These are phyloP conservation scores for Claviceps arundinis DNA, from an alignment of 2,329 filamentous ascomycete genomes.

Conservation along the genomic window DNA sequence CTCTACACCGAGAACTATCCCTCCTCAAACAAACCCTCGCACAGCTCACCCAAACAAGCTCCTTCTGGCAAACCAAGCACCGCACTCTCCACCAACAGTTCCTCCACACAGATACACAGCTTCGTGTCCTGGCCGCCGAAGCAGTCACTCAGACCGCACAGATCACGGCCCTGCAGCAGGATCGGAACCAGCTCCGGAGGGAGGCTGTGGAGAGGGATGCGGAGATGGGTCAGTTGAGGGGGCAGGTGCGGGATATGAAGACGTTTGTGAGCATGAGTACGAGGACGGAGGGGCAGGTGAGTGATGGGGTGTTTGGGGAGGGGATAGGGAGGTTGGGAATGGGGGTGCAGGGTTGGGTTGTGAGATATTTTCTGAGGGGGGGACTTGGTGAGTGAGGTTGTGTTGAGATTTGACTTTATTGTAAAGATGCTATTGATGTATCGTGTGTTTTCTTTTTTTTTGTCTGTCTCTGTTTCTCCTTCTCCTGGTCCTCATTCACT, in stretches of 20 bases:
- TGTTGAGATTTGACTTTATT: no score
- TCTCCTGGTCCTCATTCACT: no score
- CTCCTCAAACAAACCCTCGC: constrained; percentile 41
- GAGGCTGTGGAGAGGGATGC: constrained; percentile 38
- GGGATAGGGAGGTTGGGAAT: constrained; percentile 49
- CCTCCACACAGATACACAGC: constrained; percentile 37
- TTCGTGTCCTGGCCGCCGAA: constrained; percentile 36
- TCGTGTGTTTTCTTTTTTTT: not conserved
- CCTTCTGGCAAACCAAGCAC: constrained; percentile 46
- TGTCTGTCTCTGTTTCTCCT: not conserved
- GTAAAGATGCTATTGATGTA: no score
- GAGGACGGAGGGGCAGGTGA: constrained; percentile 44
- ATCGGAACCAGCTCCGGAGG: constrained; percentile 32
- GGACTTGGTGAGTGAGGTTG: constrained; percentile 34
- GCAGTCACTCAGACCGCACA: constrained; percentile 33
- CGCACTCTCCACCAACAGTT: constrained; percentile 38
- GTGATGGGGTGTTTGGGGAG: constrained; percentile 54
- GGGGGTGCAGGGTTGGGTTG: constrained; percentile 61
- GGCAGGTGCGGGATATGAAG: constrained; percentile 55
- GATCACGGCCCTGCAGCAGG: constrained; percentile 34
- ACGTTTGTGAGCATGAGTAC: constrained; percentile 58
- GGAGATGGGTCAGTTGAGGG: constrained; percentile 39
- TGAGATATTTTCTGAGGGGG: constrained; percentile 52
- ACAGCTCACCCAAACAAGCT: constrained; percentile 40
- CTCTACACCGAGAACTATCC: constrained; percentile 38